Base-by-base conservation (phyloP, 2,329 filamentous ascomycete species). In the Aquanectria penicillioides region DNA sequence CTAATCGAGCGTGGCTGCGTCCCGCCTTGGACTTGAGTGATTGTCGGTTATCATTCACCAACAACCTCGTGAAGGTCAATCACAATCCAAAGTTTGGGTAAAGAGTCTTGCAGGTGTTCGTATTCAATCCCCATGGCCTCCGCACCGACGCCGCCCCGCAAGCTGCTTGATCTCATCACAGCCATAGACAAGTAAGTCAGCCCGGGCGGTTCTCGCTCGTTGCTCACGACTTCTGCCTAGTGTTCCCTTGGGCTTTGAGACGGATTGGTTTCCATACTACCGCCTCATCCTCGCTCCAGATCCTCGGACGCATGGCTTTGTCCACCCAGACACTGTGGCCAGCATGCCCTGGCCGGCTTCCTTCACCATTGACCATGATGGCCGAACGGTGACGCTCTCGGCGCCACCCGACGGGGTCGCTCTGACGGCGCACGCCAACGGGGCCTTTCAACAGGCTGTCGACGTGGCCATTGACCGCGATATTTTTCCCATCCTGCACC, bases 281-380 rank as follows among this genome's bases (percentile, higher is more conserved):
- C 75, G 74, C 55, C 77, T 86, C 28, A 67, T 76, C 8, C 74
- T 85, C 10, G 74, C 78, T 2, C 70, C 76, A 2, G 82, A 85
- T 57, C 57, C 73, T 15, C 74, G 78, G 4, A 74, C 80, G 1
- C 82, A 85, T 59, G 83, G 83, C 63, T 82, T 83, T 71, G 74
- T 86, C 41, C 77, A 80, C 44, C 77, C 78, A 3, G 70, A 71
- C 43, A 82, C 77, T 13, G 78, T 84, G 12, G 56, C 73, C 25
- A 73, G 74, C 34, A 81, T 86, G 73, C 81, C 81, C 4, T 82
- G 80, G 79, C 80, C 80, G 0, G 2, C 70, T 0, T 61, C 71
- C 17, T 81, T 83, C 64, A 37, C 47, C 43, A 59, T 82, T 57
- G 48, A 73, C 62, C 73, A 77, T 49, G 41, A 62, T 1, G 38